phyloP scores from a whole-genome alignment of 768 basidiomycete genomes.

The Phaeotremella skinneri region DNA sequence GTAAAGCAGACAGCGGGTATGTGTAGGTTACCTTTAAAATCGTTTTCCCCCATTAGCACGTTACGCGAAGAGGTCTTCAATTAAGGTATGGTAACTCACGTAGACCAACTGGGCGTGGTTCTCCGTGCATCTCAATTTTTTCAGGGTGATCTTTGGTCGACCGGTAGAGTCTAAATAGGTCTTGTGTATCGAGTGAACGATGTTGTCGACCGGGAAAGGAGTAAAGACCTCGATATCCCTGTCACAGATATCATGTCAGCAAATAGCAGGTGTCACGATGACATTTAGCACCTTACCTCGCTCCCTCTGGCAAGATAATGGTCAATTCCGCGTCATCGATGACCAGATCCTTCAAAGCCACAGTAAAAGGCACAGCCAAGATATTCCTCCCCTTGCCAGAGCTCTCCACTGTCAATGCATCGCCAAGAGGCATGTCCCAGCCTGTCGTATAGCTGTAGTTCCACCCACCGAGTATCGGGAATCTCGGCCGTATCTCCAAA shows the following conservation, averaged over 20 bases:
- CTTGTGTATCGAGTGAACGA: conserved; percentile 64
- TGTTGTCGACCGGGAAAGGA: conserved; percentile 73
- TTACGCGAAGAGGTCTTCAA: background rate
- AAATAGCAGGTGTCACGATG: conserved; percentile 6
- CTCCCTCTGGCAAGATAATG: conserved; percentile 90
- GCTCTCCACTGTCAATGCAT: conserved; percentile 61
- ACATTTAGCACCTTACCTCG: conserved; percentile 67
- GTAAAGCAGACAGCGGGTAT: conserved; percentile 72
- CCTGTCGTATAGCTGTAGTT: conserved; percentile 94
- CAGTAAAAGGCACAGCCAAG: conserved; percentile 81
- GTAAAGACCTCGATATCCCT: conserved; percentile 74
- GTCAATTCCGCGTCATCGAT: conserved; percentile 75
- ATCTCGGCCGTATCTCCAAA: conserved; percentile 82
- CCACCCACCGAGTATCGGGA: conserved; percentile 94
- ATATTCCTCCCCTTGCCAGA: conserved; percentile 67
- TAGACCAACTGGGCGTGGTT: conserved; percentile 76
- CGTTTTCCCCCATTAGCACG: conserved; percentile 18
- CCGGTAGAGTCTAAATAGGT: conserved; percentile 92
- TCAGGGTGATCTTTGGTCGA: conserved; percentile 71
- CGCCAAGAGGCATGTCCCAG: conserved; percentile 80
- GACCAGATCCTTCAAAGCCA: conserved; percentile 71
- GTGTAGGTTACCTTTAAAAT: conserved; percentile 74
- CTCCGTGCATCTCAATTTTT: conserved; percentile 71
- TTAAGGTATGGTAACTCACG: conserved; percentile 56
- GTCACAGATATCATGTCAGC: too few species aligned